Evolutionary conservation across 768 basidiomycete species (phyloP).

Genomic region (Rhizopogon vulgaris): DNA sequence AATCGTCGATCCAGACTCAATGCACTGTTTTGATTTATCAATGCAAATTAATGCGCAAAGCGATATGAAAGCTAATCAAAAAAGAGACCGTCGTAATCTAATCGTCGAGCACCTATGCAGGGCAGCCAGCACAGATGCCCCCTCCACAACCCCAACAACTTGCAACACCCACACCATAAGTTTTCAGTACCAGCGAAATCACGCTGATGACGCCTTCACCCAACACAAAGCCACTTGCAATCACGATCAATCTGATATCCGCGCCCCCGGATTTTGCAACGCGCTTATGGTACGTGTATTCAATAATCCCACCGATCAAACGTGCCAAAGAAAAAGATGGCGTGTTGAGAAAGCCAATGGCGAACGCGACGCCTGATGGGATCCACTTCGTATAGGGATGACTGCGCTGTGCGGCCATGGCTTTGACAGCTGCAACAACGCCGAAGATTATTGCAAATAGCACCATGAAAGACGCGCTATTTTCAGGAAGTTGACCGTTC

Average conservation of each 20-base stretch:
- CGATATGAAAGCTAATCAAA: not conserved
- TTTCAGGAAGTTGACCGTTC: slow-evolving; percentile 75
- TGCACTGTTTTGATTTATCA: too few relatives aligned
- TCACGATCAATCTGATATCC: slow-evolving; percentile 74
- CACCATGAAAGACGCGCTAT: slow-evolving; percentile 74
- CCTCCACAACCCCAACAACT: slow-evolving; percentile 88
- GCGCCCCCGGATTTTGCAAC: slow-evolving; percentile 41
- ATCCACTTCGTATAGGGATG: slow-evolving; percentile 67
- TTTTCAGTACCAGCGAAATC: slow-evolving; percentile 66
- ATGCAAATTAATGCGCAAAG: not conserved
- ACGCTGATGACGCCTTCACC: slow-evolving; percentile 92
- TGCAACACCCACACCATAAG: slow-evolving; percentile 62
- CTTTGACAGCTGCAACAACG: slow-evolving; percentile 59
- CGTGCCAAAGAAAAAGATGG: slow-evolving; percentile 92
- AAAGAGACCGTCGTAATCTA: too few relatives aligned
- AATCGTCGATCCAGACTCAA: too few relatives aligned
- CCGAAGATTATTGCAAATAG: slow-evolving; percentile 70
- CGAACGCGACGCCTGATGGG: slow-evolving; percentile 91
- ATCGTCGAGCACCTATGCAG: slow-evolving; percentile 21
- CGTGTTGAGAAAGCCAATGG: slow-evolving; percentile 93
- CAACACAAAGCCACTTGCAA: slow-evolving; percentile 93
- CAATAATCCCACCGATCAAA: slow-evolving; percentile 79
- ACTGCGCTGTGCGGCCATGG: slow-evolving; percentile 43
- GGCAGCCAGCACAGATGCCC: slow-evolving; percentile 68
- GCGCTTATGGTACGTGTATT: slow-evolving; percentile 58